Percentiles rank a stretch among this genome's conserved stretches.
These are phyloP conservation scores for Mucor racemosus DNA, from an alignment of 371 early-diverging fungal species.

Conservation along the genomic window DNA sequence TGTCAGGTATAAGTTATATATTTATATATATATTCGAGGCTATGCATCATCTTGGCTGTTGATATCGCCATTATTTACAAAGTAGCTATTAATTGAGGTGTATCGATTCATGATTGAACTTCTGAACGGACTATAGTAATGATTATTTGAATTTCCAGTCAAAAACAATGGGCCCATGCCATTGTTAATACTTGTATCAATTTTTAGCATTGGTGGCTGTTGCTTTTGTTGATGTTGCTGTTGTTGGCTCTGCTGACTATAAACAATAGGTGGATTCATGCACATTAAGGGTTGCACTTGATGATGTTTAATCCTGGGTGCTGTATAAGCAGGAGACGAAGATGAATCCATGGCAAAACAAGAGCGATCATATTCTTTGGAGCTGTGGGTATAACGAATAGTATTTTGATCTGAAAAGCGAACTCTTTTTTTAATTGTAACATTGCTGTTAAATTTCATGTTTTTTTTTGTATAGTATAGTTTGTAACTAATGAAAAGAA, in stretches of 20 bases:
- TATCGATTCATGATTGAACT: not conserved
- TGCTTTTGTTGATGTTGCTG: not conserved
- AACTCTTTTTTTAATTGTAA: constrained; percentile 17
- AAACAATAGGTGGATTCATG: not conserved
- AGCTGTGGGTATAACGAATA: constrained; percentile 22
- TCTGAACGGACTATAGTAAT: not conserved
- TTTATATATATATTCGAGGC: not conserved
- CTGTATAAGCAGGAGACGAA: not conserved
- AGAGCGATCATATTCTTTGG: constrained; percentile 30
- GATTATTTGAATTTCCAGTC: not conserved
- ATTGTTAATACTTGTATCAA: not conserved
- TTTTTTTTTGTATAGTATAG: not conserved
- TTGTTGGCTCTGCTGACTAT: not conserved
- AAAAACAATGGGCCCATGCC: not conserved
- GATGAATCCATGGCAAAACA: constrained; percentile 5
- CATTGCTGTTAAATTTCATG: not conserved
- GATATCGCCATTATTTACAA: not conserved
- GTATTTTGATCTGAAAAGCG: constrained; percentile 20
- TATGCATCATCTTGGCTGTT: not conserved
- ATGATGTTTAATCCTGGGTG: not conserved
- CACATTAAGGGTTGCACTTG: not conserved
- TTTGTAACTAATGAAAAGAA: too few species aligned
- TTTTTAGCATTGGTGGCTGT: not conserved
- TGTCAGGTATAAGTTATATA: too few species aligned
- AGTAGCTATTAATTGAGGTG: not conserved